phyloP scores from a whole-genome alignment of 2,329 filamentous ascomycete genomes.

The Trichoderma harzianum region DNA sequence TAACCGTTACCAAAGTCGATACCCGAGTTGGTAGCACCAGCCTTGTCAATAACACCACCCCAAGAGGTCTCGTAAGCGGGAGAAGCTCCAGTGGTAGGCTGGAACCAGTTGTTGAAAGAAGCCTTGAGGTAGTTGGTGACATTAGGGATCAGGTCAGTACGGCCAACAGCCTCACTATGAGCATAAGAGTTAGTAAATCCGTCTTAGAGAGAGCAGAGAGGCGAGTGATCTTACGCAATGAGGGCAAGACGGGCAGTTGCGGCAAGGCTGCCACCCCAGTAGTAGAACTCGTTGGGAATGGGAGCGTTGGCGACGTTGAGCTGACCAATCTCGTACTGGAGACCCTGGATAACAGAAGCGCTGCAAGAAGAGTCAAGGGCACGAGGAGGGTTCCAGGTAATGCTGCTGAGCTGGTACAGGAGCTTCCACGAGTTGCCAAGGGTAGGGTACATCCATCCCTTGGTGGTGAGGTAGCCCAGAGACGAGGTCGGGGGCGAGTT shows the following conservation, averaged over 20 bases:
- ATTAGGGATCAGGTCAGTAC: slow-evolving; percentile 21
- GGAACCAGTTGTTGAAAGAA: slow-evolving; percentile 26
- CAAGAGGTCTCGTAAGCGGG: slow-evolving; percentile 27
- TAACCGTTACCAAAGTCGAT: slow-evolving; percentile 29
- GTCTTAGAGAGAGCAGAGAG: no score
- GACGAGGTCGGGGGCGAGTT: slow-evolving; percentile 22
- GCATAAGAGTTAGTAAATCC: not conserved
- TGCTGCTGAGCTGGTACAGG: slow-evolving; percentile 22
- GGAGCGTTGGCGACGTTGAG: slow-evolving; percentile 22
- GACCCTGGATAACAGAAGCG: slow-evolving; percentile 21
- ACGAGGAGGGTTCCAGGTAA: slow-evolving; percentile 25
- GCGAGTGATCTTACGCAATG: slow-evolving; percentile 23
- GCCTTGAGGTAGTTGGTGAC: slow-evolving; percentile 24
- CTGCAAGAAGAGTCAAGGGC: slow-evolving; percentile 24
- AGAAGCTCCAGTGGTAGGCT: slow-evolving; percentile 18
- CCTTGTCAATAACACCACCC: slow-evolving; percentile 26
- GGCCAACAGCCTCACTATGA: slow-evolving; percentile 23
- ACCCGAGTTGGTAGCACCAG: slow-evolving; percentile 21
- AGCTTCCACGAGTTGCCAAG: slow-evolving; percentile 25
- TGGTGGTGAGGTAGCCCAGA: slow-evolving; percentile 25
- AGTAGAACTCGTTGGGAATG: slow-evolving; percentile 26
- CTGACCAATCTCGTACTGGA: slow-evolving; percentile 24
- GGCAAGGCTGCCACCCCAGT: slow-evolving; percentile 25
- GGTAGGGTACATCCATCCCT: slow-evolving; percentile 27
- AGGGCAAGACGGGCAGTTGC: slow-evolving; percentile 24